Evolutionary conservation across 805 yeast species (phyloP).

Genomic region (Cyberlindnera samutprakarnensis): DNA sequence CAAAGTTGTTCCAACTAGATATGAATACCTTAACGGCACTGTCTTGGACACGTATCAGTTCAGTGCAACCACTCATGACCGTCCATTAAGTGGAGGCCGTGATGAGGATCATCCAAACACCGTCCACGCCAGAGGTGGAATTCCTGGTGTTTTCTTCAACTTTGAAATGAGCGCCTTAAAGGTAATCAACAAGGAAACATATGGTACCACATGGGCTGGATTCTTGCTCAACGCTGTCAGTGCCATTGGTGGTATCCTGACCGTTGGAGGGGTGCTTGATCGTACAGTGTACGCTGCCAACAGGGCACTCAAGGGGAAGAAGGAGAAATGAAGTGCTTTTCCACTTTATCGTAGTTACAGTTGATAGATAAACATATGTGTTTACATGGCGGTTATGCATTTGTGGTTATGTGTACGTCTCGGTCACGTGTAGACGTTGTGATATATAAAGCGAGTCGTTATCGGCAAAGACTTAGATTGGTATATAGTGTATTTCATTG

Average conservation of each 20-base stretch:
- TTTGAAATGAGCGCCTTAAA: constrained; percentile 93
- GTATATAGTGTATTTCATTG: too few species aligned
- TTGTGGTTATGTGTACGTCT: too few species aligned
- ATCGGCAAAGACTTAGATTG: too few species aligned
- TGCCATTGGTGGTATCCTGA: constrained; percentile 87
- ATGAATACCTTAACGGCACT: constrained; percentile 52
- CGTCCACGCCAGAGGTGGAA: constrained; percentile 73
- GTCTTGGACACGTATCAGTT: constrained; percentile 79
- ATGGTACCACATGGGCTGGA: constrained; percentile 67
- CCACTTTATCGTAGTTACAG: too few species aligned
- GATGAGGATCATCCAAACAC: constrained; percentile 91
- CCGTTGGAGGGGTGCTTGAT: constrained; percentile 86
- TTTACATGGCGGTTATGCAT: too few species aligned
- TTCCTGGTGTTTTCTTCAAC: constrained; percentile 81
- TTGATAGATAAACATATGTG: too few species aligned
- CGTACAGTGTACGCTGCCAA: constrained; percentile 87
- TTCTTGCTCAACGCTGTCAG: constrained; percentile 78
- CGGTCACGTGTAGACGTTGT: too few species aligned
- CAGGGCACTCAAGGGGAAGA: constrained; percentile 61
- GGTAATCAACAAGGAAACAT: constrained; percentile 74
- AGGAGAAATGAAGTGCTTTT: constrained; percentile 40
- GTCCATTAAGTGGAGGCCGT: constrained; percentile 79
- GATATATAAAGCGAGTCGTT: too few species aligned
- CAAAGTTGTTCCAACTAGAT: constrained; percentile 86
- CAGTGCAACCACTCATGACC: constrained; percentile 79